Percentiles rank a stretch among this genome's conserved stretches.
phyloP scores from a whole-genome alignment of 2,329 filamentous ascomycete genomes.

The Venturia asperata region DNA sequence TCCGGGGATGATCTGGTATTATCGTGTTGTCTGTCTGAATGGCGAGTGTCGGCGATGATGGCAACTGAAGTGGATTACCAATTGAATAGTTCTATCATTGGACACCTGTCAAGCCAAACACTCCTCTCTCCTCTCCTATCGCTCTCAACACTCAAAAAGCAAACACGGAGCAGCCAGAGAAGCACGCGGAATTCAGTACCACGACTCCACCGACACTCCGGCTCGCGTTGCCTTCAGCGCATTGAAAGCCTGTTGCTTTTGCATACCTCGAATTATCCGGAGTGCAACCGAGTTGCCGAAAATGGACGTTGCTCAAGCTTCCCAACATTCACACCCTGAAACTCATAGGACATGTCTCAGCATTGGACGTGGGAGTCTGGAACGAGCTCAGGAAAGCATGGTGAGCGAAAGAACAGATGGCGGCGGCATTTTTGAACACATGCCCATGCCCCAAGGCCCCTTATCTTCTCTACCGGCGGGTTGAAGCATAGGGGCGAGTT shows the following conservation, averaged over 20 bases:
- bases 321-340: background rate
- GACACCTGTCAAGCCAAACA: background rate
- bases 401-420: too few relatives aligned
- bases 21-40: background rate
- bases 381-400: background rate
- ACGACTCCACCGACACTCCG: background rate
- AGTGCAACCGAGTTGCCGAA: background rate
- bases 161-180: background rate
- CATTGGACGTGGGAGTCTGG: background rate
- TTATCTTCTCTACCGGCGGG: too few relatives aligned
- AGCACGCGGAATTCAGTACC: background rate
- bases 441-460: too few relatives aligned
- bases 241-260: background rate
- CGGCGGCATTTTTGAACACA: too few relatives aligned
- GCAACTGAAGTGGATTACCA: background rate
- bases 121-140: background rate
- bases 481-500: too few relatives aligned
- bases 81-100: background rate
- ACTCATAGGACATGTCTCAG: background rate
- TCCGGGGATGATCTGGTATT: background rate
- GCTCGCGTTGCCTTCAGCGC: background rate
- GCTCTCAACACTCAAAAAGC: constrained; percentile 7
- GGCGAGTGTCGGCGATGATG: background rate
- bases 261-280: background rate
- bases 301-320: background rate